Conservation (phyloP, 2,329 filamentous ascomycete species). For the Amylocarpus encephaloides region DNA sequence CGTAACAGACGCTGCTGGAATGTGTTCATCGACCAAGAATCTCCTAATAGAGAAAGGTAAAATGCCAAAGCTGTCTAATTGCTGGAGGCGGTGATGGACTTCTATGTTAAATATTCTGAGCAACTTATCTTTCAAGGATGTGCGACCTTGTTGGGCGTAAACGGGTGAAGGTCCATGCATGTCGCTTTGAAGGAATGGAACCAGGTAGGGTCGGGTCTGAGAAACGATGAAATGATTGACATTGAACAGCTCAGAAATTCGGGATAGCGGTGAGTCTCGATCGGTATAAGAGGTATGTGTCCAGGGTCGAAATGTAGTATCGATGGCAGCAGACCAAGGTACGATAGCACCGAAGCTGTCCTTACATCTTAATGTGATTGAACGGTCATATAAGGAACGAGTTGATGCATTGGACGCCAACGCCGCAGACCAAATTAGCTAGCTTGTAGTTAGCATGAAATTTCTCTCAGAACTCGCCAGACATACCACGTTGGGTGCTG, state of each 20-base stretch:
- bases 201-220: constrained; percentile 82
- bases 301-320: constrained; percentile 50
- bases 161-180: constrained; percentile 67
- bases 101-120: constrained; percentile 68
- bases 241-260: constrained; percentile 62
- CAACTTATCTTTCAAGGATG: constrained; percentile 50
- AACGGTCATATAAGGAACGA: constrained; percentile 41
- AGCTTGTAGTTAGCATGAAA: background rate
- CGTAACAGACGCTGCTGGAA: constrained; percentile 72
- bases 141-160: constrained; percentile 52
- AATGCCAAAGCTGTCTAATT: constrained; percentile 70
- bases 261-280: constrained; percentile 50
- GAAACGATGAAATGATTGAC: constrained; percentile 90
- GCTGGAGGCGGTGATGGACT: constrained; percentile 70
- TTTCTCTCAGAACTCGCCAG: background rate
- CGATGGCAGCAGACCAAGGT: constrained; percentile 46
- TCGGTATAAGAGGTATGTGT: constrained; percentile 48
- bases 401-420: constrained; percentile 50
- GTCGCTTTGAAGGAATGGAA: constrained; percentile 76
- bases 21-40: constrained; percentile 75
- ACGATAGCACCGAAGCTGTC: constrained; percentile 52
- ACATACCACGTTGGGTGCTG: constrained; percentile 84
- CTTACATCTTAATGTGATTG: constrained; percentile 55
- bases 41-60: constrained; percentile 64
- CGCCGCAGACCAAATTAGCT: constrained; percentile 55